Evolutionary conservation across 1,139 yeast genomes (phyloP).

Genomic region (Hansenula sp.): DNA sequence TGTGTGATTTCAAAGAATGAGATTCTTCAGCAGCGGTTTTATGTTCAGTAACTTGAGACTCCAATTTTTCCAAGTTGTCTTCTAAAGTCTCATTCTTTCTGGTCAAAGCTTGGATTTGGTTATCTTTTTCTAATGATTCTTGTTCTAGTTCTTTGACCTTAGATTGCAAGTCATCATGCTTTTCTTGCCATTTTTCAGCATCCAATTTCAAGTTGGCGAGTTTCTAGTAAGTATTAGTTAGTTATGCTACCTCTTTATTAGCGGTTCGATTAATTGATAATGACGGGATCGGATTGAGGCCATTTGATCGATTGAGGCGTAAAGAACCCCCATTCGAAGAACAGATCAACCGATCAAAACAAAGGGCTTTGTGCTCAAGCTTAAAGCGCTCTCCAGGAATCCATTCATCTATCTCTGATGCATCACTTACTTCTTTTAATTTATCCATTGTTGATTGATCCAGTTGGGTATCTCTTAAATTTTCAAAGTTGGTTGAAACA

Average conservation of each 20-base stretch:
- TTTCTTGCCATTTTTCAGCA: conserved; percentile 96
- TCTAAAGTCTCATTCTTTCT: conserved; percentile 92
- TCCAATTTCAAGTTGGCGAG: conserved; percentile 87
- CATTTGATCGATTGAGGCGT: not conserved
- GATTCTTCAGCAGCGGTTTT: conserved; percentile 93
- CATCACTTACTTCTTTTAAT: conserved; percentile 20
- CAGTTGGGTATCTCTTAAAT: not conserved
- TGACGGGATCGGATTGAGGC: not conserved
- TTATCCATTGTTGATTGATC: conserved; percentile 17
- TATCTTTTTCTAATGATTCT: conserved; percentile 87
- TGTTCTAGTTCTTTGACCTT: conserved; percentile 89
- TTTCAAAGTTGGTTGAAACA: not conserved
- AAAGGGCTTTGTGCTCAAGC: too few relatives aligned
- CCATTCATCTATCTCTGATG: too few relatives aligned
- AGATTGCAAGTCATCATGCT: conserved; percentile 81
- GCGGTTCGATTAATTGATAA: too few relatives aligned
- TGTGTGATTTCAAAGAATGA: conserved; percentile 81
- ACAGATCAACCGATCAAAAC: not conserved
- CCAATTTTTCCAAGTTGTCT: conserved; percentile 87
- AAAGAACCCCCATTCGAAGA: not conserved
- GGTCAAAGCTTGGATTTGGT: conserved; percentile 88
- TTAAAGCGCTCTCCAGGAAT: not conserved
- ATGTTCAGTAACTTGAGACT: conserved; percentile 70
- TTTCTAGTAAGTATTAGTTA: conserved; percentile 46
- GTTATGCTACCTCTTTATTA: not conserved